Conservation (phyloP, 2,329 filamentous ascomycete genomes). For the Pseudopyricularia javanii region DNA sequence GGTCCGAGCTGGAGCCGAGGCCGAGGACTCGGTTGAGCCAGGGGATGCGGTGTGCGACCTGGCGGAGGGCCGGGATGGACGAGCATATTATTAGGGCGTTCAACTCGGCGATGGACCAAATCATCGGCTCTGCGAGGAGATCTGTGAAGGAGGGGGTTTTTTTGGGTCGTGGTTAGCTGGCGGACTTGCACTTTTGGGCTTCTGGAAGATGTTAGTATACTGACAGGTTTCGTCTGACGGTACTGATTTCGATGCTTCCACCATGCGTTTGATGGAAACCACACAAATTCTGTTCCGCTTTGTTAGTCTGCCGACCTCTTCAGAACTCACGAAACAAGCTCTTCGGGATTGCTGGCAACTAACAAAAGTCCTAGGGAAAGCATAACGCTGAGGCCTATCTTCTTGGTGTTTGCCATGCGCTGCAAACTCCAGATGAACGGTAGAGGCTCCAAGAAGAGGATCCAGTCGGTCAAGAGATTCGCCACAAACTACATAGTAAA, state of each 20-base stretch:
- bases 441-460: constrained; percentile 7
- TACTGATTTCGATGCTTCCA: neutral
- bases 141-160: neutral
- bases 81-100: constrained; percentile 7
- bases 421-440: constrained; percentile 7
- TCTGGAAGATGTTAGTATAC: neutral
- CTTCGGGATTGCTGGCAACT: neutral
- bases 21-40: constrained; percentile 5
- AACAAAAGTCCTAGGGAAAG: constrained; percentile 3
- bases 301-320: neutral
- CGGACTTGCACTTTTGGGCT: too few relatives aligned
- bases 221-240: neutral
- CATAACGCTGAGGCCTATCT: constrained; percentile 5
- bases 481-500: constrained; percentile 4
- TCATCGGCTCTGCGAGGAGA: constrained; percentile 2
- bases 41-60: constrained; percentile 3
- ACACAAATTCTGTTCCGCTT: neutral
- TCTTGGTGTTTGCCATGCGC: constrained; percentile 3
- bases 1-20: constrained; percentile 1
- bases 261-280: neutral
- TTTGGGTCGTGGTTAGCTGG: neutral
- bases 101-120: constrained; percentile 10
- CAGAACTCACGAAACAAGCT: neutral
- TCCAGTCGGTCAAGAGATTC: constrained; percentile 5
- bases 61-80: constrained; percentile 8